phyloP scores from a whole-genome alignment of 169 alveolate genomes.

The Plasmodium sp. region DNA sequence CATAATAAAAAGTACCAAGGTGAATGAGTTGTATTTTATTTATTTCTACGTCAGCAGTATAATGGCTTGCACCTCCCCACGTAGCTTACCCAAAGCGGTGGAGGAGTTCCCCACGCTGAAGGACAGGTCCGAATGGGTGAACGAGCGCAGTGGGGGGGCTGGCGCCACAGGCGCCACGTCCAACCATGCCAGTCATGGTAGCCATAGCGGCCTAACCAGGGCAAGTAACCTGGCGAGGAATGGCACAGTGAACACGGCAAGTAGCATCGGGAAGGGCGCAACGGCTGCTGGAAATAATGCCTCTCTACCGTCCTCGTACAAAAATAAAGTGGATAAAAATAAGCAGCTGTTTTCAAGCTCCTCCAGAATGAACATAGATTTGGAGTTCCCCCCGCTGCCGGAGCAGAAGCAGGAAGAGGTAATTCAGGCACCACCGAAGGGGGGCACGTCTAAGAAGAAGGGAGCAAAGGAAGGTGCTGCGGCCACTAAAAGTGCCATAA shows the following conservation, averaged over 20 bases:
- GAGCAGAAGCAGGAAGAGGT: slow-evolving; percentile 15
- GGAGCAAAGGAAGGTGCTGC: not conserved
- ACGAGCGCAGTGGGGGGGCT: not conserved
- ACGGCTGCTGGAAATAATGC: not conserved
- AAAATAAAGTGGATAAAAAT: slow-evolving; percentile 46
- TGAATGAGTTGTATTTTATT: slow-evolving; percentile 40
- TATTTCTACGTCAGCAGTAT: slow-evolving; percentile 44
- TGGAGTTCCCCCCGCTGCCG: slow-evolving; percentile 50
- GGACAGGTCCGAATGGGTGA: not conserved
- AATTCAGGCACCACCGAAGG: not conserved
- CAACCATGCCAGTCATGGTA: not conserved
- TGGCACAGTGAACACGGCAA: not conserved
- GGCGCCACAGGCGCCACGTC: not conserved
- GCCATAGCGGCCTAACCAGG: not conserved
- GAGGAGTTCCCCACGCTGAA: slow-evolving; percentile 45
- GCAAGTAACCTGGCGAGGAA: not conserved
- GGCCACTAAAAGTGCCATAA: too few species aligned
- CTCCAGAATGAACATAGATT: not conserved
- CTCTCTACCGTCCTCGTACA: slow-evolving; percentile 10
- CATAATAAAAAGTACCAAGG: slow-evolving; percentile 62
- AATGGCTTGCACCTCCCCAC: not conserved
- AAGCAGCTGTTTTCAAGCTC: not conserved
- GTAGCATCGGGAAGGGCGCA: not conserved
- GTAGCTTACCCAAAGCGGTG: not conserved
- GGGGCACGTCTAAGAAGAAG: not conserved